These are phyloP conservation scores for Sugiyamaella smithiae DNA, from an alignment of 805 yeast species.

Conservation along the genomic window DNA sequence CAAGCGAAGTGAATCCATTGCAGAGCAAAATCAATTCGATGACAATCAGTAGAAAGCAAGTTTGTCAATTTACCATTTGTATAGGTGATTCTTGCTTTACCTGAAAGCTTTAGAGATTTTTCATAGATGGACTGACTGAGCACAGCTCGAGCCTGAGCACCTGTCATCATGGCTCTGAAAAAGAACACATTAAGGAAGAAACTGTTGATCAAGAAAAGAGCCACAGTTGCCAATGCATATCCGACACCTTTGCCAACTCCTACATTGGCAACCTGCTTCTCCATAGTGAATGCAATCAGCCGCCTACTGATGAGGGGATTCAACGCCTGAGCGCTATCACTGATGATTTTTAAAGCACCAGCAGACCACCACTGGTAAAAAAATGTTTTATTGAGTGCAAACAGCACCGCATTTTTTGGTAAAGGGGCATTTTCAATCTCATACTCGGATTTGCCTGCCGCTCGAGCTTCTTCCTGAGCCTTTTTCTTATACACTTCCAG, in stretches of 20 bases:
- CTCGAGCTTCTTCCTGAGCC: constrained; percentile 29
- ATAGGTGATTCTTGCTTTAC: constrained; percentile 54
- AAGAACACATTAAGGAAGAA: constrained; percentile 59
- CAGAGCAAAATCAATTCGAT: constrained; percentile 76
- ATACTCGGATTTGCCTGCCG: constrained; percentile 45
- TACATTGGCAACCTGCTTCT: constrained; percentile 39
- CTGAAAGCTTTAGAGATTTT: constrained; percentile 62
- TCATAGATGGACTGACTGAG: constrained; percentile 66
- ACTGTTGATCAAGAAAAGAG: constrained; percentile 51
- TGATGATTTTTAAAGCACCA: constrained; percentile 31
- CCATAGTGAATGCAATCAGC: constrained; percentile 62
- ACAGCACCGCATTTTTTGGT: constrained; percentile 26
- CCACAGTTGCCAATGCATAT: constrained; percentile 65
- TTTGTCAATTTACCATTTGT: constrained; percentile 74
- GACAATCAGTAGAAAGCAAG: constrained; percentile 74
- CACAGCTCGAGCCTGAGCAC: constrained; percentile 68
- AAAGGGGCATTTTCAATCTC: constrained; percentile 22
- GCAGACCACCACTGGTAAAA: constrained; percentile 35
- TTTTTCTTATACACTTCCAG: constrained; percentile 31
- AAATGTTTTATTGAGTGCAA: constrained; percentile 39
- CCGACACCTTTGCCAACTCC: constrained; percentile 64
- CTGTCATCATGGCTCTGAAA: constrained; percentile 57
- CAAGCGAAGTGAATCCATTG: constrained; percentile 63
- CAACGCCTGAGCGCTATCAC: constrained; percentile 43
- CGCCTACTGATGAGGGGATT: constrained; percentile 66